Percentiles rank a stretch among this genome's conserved stretches.
phyloP scores from a whole-genome alignment of 805 yeast genomes.

The Lachancea nothofagi region DNA sequence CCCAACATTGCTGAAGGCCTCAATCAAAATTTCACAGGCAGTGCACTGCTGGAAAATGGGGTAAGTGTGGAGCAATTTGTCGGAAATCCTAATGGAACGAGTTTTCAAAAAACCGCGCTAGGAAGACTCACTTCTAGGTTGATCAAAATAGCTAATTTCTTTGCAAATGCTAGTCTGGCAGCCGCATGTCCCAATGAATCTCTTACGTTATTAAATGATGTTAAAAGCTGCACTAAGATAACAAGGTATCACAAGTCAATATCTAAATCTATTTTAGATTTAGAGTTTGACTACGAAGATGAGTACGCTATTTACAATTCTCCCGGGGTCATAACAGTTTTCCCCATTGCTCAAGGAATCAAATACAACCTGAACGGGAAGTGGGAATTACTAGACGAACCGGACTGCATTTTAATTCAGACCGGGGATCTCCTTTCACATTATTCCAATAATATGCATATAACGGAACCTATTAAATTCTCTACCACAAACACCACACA shows the following conservation, averaged over 20 bases:
- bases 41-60: constrained; percentile 13
- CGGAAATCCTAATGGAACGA: constrained; percentile 14
- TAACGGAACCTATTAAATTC: constrained; percentile 22
- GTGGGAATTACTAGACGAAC: constrained; percentile 24
- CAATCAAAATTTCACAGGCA: constrained; percentile 29
- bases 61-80: constrained; percentile 27
- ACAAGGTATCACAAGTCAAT: constrained; percentile 18
- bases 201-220: constrained; percentile 4
- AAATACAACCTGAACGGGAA: constrained; percentile 24
- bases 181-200: constrained; percentile 12
- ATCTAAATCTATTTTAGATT: constrained; percentile 12
- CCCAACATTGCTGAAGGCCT: constrained; percentile 19
- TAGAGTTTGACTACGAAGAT: constrained; percentile 12
- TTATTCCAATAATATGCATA: constrained; percentile 20
- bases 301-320: constrained; percentile 18
- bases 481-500: constrained; percentile 18
- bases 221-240: constrained; percentile 16
- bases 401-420: constrained; percentile 28
- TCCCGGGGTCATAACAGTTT: constrained; percentile 25
- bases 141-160: constrained; percentile 21
- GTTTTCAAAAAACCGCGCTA: constrained; percentile 17
- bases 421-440: constrained; percentile 22
- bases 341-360: constrained; percentile 25
- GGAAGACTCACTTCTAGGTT: constrained; percentile 18
- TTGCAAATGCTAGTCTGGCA: constrained; percentile 19